Evolutionary conservation across 2,329 filamentous ascomycete species (phyloP).

Genomic region (Calonectria hawksworthii): DNA sequence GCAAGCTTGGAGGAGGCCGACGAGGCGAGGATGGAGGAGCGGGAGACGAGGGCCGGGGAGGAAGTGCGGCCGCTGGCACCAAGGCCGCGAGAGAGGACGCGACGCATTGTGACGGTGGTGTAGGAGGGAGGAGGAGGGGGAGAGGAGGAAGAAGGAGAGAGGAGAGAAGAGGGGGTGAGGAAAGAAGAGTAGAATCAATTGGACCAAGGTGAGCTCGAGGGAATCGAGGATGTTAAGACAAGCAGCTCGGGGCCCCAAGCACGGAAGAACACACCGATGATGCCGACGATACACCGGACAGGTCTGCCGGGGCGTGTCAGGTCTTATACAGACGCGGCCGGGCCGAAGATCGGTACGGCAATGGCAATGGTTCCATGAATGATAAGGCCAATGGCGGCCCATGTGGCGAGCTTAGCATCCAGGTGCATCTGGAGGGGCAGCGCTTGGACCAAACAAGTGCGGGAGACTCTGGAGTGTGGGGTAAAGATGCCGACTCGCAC

Average conservation of each 20-base stretch:
- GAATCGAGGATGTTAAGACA: conserved; percentile 18
- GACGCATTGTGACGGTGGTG: conserved; percentile 56
- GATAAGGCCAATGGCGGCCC: conserved; percentile 18
- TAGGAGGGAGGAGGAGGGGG: background rate
- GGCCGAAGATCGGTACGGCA: conserved; percentile 26
- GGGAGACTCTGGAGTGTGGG: conserved; percentile 26
- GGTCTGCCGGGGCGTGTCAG: background rate
- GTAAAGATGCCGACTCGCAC: conserved; percentile 20
- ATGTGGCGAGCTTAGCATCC: conserved; percentile 5
- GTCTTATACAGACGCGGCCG: conserved; percentile 28
- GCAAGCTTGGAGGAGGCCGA: conserved; percentile 52
- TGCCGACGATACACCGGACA: conserved; percentile 7
- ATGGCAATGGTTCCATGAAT: background rate
- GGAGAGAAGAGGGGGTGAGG: background rate
- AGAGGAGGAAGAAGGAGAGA: background rate
- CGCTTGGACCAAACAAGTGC: conserved; percentile 1
- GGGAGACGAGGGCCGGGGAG: conserved; percentile 42
- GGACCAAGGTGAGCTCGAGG: background rate
- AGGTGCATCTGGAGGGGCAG: conserved; percentile 9
- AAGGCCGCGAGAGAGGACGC: conserved; percentile 58
- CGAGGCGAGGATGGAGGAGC: conserved; percentile 47
- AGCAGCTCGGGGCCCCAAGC: background rate
- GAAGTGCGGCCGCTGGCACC: conserved; percentile 51
- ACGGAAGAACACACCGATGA: conserved; percentile 15
- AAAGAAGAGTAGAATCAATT: conserved; percentile 6